Conservation (phyloP, 1,284 basidiomycete species). For the Microbotryum saponariae region DNA sequence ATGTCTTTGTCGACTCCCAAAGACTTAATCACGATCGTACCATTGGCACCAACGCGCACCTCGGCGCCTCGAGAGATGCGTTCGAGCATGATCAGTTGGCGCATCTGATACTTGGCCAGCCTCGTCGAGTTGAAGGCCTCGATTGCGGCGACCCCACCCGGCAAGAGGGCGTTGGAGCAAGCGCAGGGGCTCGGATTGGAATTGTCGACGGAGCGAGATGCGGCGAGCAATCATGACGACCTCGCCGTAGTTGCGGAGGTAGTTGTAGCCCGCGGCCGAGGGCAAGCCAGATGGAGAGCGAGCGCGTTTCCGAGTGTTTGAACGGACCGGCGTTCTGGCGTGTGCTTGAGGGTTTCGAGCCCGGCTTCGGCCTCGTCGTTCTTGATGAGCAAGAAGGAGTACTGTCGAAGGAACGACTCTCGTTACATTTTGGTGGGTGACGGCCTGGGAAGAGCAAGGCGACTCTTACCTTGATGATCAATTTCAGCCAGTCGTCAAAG, state of each 20-base stretch:
- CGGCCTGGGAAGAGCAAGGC: background rate
- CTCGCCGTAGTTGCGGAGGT: conserved; percentile 51
- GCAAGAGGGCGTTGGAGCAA: conserved; percentile 62
- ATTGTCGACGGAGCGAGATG: conserved; percentile 60
- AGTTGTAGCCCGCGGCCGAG: conserved; percentile 59
- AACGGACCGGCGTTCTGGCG: conserved; percentile 69
- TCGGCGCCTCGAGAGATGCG: background rate
- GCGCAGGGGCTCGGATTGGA: conserved; percentile 72
- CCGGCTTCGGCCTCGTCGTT: conserved; percentile 57
- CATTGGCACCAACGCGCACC: background rate
- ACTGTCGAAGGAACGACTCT: conserved; percentile 49
- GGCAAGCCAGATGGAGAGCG: conserved; percentile 45
- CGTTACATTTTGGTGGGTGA: background rate
- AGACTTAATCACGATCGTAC: conserved; percentile 4
- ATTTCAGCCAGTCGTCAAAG: conserved; percentile 74
- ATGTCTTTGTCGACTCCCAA: conserved; percentile 26
- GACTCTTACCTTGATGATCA: conserved; percentile 69
- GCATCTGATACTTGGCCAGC: conserved; percentile 61
- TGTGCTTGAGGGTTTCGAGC: conserved; percentile 70
- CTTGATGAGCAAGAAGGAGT: conserved; percentile 68
- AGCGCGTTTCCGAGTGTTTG: conserved; percentile 63
- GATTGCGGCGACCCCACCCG: conserved; percentile 57
- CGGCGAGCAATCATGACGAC: conserved; percentile 67
- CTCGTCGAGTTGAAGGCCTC: conserved; percentile 67
- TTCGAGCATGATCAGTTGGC: conserved; percentile 25